Base-by-base conservation (phyloP, 805 yeast species). In the Candida argentea region DNA sequence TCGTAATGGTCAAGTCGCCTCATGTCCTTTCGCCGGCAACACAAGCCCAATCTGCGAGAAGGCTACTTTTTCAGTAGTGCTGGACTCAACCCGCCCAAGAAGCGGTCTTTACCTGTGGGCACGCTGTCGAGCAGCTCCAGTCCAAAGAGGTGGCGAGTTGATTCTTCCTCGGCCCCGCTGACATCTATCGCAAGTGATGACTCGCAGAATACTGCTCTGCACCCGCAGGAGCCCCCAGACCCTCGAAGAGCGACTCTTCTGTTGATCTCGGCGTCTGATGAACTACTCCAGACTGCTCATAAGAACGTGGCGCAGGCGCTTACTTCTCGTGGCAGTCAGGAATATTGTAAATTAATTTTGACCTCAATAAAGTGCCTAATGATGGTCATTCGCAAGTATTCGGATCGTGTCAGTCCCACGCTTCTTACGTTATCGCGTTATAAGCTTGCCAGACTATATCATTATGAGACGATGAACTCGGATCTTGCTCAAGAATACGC, bases 401-500 rank as follows among this genome's bases (percentile, higher is more conserved):
- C 39, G 8, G 31, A 34, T 1, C 12, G 26, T 2, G 32, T 70
- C 10, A 41, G 50, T 21, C 54, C 65, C 0, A 38, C 35, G 10
- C 27, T 48, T 12, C 61, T 59, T 29, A 55, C 57, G 31, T 27
- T 38, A 2, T 37, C 64, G 0, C 50, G 52, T 23, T 57, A 53
- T 29, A 50, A 50, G 22, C 36, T 68, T 6, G 60, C 70, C 0
- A 40, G 40, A 8, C 26, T 66, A 3, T 52, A 60, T 28, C 52
- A 55, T 26, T 34, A 35, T 15, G 76, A 70, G 31, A 69, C 74
- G 0, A 46, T 45, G 3, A 57, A 59, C 35, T 36, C 48, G 11
- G 55, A 55, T 16, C 36, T 48, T 21, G 75, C 76, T 0, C 62
- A 62, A 10, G 56, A 53, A 7, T 57, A 45, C 47, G 53, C 39